Base-by-base conservation (phyloP, 2,329 filamentous ascomycete genomes). In the Cladophialophora exuberans region DNA sequence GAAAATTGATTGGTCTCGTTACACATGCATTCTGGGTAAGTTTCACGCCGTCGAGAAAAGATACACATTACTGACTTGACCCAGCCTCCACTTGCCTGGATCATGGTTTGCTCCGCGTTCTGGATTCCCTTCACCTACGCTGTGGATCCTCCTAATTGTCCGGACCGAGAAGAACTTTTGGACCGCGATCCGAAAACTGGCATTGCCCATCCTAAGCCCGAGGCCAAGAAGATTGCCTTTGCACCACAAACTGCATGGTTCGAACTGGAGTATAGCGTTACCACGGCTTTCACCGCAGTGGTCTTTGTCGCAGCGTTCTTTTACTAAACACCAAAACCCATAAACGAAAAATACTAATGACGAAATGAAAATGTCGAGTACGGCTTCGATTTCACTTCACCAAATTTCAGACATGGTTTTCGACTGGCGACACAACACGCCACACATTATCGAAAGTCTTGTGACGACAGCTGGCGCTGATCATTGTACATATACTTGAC, bases 111-210 rank as follows among this genome's bases (percentile, higher is more conserved):
- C 71, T 77, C 72, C 46, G 79, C 79, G 1, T 70, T 82, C 22
- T 84, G 81, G 80, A 82, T 77, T 0, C 84, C 84, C 0, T 74
- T 87, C 41, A 73, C 74, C 1, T 87, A 87, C 64, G 81, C 82
- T 20, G 79, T 86, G 50, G 79, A 80, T 60, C 84, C 84, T 0
- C 84, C 84, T 0, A 70, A 65, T 2, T 78, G 83, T 71, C 81
- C 82, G 0, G 79, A 83, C 26, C 76, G 83, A 13, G 79, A 84
- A 65, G 75, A 82, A 4, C 69, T 86, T 11, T 70, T 86, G 39
- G 70, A 74, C 3, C 74, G 82, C 7, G 83, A 86, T 63, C 70
- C 76, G 5, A 73, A 74, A 60, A 73, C 69, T 1, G 77, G 78
- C 42, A 78, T 80, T 61, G 76, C 78, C 53, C 77, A 72, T 30